Evolutionary conservation across 148 eudicot species (phyloP).

Genomic region (Silene uniflora): DNA sequence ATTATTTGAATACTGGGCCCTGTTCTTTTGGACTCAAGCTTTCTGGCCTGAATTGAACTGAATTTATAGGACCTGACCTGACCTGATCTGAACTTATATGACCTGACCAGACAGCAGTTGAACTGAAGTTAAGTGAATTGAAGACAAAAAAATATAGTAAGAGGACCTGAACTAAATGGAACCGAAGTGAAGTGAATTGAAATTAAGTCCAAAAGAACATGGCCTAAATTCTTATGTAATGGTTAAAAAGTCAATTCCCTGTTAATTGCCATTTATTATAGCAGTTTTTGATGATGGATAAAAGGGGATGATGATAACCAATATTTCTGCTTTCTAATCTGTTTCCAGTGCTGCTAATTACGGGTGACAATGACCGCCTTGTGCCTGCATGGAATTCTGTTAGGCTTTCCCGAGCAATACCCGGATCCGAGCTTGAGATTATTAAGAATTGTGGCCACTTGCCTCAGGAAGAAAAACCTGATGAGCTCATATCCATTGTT

Average conservation of each 20-base stretch:
- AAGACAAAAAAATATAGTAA: too few species aligned
- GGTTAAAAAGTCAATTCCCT: not conserved
- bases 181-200: too few species aligned
- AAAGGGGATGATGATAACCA: not conserved
- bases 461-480: conserved; percentile 83
- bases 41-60: too few species aligned
- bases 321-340: not conserved
- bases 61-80: too few species aligned
- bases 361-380: conserved; percentile 77
- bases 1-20: not conserved
- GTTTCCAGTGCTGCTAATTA: conserved; percentile 63
- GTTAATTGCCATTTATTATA: not conserved
- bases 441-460: conserved; percentile 88
- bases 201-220: too few species aligned
- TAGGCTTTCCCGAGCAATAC: conserved; percentile 71
- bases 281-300: not conserved
- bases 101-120: too few species aligned
- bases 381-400: conserved; percentile 83
- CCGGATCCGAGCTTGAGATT: conserved; percentile 59
- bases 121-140: too few species aligned
- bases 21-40: too few species aligned
- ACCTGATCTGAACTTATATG: too few species aligned
- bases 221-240: too few species aligned
- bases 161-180: too few species aligned
- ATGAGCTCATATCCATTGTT: conserved; percentile 66